phyloP scores from a whole-genome alignment of 805 yeast genomes.

The Lipomyces spencermartinsiae region DNA sequence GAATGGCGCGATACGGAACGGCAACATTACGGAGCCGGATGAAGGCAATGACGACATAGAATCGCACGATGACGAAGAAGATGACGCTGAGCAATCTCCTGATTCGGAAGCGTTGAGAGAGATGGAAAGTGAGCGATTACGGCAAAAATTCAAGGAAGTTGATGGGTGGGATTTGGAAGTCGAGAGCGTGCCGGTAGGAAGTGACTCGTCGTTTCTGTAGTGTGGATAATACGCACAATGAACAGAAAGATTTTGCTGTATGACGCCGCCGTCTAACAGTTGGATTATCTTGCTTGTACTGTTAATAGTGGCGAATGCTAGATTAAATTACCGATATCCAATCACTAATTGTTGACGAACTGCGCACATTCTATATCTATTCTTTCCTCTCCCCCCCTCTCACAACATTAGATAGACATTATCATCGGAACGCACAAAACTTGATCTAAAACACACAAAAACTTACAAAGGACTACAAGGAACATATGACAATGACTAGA shows the following conservation, averaged over 20 bases:
- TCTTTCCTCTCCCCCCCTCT: not conserved
- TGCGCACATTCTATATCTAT: not conserved
- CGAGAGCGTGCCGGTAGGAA: slow-evolving; percentile 23
- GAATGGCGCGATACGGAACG: not conserved
- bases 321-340: slow-evolving; percentile 1
- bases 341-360: not conserved
- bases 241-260: not conserved
- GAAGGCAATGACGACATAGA: slow-evolving; percentile 9
- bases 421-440: not conserved
- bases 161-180: slow-evolving; percentile 32
- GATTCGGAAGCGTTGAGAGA: slow-evolving; percentile 17
- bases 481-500: not conserved
- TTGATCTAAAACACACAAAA: not conserved
- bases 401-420: slow-evolving; percentile 3
- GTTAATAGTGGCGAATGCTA: not conserved
- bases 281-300: not conserved
- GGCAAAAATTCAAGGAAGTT: slow-evolving; percentile 25
- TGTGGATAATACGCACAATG: not conserved
- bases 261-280: not conserved
- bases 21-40: not conserved
- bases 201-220: slow-evolving; percentile 23
- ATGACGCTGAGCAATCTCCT: slow-evolving; percentile 8
- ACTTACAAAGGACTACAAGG: not conserved
- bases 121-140: slow-evolving; percentile 18
- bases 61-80: slow-evolving; percentile 5